phyloP scores from a whole-genome alignment of 352 stramenopile genomes.

The Chrysophaeum taylorii region DNA sequence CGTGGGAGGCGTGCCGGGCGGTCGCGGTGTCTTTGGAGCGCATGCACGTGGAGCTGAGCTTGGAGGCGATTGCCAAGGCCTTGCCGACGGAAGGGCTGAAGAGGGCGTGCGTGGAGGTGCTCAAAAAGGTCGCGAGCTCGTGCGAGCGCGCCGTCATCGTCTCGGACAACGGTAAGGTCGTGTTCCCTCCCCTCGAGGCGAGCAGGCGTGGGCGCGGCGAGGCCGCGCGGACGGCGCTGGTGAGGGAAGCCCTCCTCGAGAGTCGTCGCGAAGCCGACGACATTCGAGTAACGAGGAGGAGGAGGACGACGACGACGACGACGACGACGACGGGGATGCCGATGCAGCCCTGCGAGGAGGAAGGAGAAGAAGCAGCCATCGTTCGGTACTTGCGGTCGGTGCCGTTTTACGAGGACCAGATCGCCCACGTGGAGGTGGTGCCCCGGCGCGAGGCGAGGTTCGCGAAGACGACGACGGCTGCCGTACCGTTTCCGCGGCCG shows the following conservation, averaged over 20 bases:
- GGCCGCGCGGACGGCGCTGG: no score
- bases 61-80: neutral
- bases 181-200: neutral
- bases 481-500: conserved; percentile 7
- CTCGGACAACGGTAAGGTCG: neutral
- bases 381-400: neutral
- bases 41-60: neutral
- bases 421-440: neutral
- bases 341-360: no score
- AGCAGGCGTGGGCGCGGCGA: no score
- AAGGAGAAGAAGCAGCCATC: no score
- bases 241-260: no score
- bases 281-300: neutral
- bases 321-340: neutral
- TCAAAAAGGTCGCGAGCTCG: neutral
- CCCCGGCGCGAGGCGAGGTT: neutral
- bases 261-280: neutral
- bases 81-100: neutral
- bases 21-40: neutral
- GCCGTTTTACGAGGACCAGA: neutral
- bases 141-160: neutral
- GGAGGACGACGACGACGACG: neutral
- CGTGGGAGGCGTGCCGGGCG: neutral
- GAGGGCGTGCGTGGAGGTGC: neutral
- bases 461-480: neutral